Conservation (phyloP, 2,329 filamentous ascomycete genomes). For the Ascochyta fabae region DNA sequence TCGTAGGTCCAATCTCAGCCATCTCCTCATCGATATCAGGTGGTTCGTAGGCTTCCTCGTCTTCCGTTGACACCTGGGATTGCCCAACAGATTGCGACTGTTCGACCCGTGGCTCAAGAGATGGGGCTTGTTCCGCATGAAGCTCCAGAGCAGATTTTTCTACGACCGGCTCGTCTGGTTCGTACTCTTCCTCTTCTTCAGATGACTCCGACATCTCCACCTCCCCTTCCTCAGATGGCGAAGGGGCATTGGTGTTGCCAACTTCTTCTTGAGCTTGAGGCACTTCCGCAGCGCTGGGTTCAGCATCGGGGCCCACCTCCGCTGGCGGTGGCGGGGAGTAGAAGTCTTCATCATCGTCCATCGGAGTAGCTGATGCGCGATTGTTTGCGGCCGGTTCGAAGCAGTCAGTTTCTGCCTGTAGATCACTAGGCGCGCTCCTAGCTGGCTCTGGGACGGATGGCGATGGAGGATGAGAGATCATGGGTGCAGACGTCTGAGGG, state of each 20-base stretch:
- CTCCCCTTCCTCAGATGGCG: constrained; percentile 42
- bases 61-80: constrained; percentile 31
- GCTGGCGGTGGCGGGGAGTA: constrained; percentile 40
- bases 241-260: constrained; percentile 8
- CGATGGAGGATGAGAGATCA: background rate
- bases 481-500: background rate
- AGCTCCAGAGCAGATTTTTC: background rate
- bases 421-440: background rate
- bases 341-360: constrained; percentile 45
- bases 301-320: background rate
- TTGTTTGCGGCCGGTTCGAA: background rate
- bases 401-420: background rate
- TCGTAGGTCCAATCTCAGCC: constrained; percentile 2
- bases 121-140: constrained; percentile 10
- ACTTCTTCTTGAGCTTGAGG: constrained; percentile 3
- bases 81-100: constrained; percentile 14
- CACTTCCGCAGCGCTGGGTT: background rate
- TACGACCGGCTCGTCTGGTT: constrained; percentile 34
- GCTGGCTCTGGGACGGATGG: background rate
- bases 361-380: constrained; percentile 26
- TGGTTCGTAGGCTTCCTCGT: constrained; percentile 43
- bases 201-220: constrained; percentile 45
- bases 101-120: constrained; percentile 4
- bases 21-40: constrained; percentile 36
- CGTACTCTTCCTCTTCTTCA: constrained; percentile 40